phyloP scores from a whole-genome alignment of 768 basidiomycete genomes.

The Rhizopogon rudus region DNA sequence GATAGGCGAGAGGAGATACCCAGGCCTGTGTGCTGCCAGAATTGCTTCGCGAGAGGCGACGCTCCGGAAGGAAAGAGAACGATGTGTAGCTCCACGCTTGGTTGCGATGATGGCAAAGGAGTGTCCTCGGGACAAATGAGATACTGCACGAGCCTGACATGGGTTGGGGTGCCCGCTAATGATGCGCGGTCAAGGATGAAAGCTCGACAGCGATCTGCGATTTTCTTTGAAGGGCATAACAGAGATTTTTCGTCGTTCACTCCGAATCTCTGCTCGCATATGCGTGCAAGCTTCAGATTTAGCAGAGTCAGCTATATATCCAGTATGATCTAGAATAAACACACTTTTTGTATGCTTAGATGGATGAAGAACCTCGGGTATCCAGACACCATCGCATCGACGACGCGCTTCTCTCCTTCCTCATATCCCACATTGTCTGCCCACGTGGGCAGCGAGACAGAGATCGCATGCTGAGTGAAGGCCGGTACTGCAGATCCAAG shows the following conservation, averaged over 20 bases:
- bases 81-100: slow-evolving; percentile 64
- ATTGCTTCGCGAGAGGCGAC: slow-evolving; percentile 72
- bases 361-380: slow-evolving; percentile 97
- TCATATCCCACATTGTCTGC: slow-evolving; percentile 89
- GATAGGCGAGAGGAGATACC: slow-evolving; percentile 88
- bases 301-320: not conserved
- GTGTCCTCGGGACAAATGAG: slow-evolving; percentile 61
- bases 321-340: not conserved
- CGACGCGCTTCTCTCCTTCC: slow-evolving; percentile 76
- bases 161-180: slow-evolving; percentile 36
- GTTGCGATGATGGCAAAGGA: slow-evolving; percentile 5
- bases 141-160: slow-evolving; percentile 61
- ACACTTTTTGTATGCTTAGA: slow-evolving; percentile 76
- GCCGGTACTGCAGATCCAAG: slow-evolving; percentile 57
- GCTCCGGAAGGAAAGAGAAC: slow-evolving; percentile 65
- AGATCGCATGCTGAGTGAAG: slow-evolving; percentile 82
- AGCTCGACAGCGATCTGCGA: slow-evolving; percentile 70
- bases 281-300: slow-evolving; percentile 57
- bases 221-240: slow-evolving; percentile 67
- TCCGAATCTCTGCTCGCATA: slow-evolving; percentile 80
- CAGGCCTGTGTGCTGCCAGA: slow-evolving; percentile 94
- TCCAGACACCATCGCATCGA: slow-evolving; percentile 78
- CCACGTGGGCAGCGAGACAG: slow-evolving; percentile 94
- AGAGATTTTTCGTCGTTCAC: slow-evolving; percentile 67
- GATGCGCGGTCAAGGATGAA: slow-evolving; percentile 59